Percentiles rank a stretch among this genome's conserved stretches.
These are phyloP conservation scores for Bolboschoenus planiculmis DNA, from an alignment of 176 grass and related monocot species.

Conservation along the genomic window DNA sequence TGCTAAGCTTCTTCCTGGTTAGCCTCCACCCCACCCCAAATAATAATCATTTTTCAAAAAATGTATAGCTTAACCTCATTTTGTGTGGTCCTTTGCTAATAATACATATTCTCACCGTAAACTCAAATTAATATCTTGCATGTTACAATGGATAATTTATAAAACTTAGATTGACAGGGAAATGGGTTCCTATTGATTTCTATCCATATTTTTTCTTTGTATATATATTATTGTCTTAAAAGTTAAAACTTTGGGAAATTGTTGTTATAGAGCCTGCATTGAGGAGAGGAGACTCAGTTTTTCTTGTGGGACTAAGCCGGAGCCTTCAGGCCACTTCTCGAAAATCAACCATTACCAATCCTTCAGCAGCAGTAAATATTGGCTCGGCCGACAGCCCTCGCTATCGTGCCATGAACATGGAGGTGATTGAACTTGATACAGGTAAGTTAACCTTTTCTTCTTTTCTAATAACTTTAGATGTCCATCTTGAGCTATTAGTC, in stretches of 20 bases:
- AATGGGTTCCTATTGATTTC: background rate
- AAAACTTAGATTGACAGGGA: background rate
- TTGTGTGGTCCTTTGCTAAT: background rate
- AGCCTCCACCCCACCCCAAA: constrained; percentile 1
- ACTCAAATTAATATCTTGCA: background rate
- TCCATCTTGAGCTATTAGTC: background rate
- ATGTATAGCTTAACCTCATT: background rate
- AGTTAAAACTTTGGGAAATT: constrained; percentile 12
- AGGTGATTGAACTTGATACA: constrained; percentile 97
- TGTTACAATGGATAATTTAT: background rate
- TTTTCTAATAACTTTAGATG: background rate
- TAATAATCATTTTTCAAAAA: background rate
- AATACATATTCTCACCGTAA: background rate
- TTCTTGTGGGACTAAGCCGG: constrained; percentile 89
- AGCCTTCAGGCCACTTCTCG: constrained; percentile 97
- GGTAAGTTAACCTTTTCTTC: constrained; percentile 39
- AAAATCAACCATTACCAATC: constrained; percentile 98
- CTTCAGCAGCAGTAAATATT: constrained; percentile 98
- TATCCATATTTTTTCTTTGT: background rate
- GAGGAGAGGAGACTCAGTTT: constrained; percentile 94
- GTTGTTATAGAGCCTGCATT: constrained; percentile 73
- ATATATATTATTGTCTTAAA: background rate
- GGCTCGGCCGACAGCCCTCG: constrained; percentile 89
- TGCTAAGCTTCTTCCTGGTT: constrained; percentile 98
- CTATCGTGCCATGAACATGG: constrained; percentile 97